Evolutionary conservation across 441 rosid species (phyloP), one percentile per base, ranked within the genome.

Genomic region (Erodium moschatum): DNA sequence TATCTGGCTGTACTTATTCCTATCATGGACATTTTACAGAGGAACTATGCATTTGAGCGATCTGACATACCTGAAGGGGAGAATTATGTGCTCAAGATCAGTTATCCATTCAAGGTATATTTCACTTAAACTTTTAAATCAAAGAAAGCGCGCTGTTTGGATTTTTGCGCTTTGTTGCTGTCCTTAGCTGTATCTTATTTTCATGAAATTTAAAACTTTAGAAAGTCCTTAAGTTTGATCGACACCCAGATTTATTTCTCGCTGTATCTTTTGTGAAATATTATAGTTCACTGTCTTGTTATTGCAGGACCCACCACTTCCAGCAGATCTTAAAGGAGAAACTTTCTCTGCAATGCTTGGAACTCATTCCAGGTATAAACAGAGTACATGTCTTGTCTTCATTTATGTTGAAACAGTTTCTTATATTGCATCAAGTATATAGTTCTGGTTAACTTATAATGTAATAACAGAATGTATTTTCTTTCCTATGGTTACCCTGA

Each of bases 51-150:
- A 16, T 91, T 91, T 66, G 92, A 90, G 76, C 78, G 87, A 75
- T 74, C 85, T 72, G 96, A 88, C 75, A 83, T 94, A 69, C 92
- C 96, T 76, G 44, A 71, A 38, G 96, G 97, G 31, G 94, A 94
- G 80, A 91, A 85, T 76, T 91, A 87, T 78, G 87, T 84, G 19
- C 83, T 94, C 71, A 91, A 94, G 81, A 86, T 94, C 77, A 89
- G 81, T 78, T 91, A 94, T 74, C 85, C 99, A 64, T 91, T 87
- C 83, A 87, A 88, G 99, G 99, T 94, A 84, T 54, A 29, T 19
- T 65, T 50, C 48, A 56, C 62, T 56, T 68, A 63, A 67, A 16
- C 66, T 33, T 33, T 46, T 67, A 27, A 63, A 61, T 71, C 67
- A 20, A 65, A 6, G 46, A 16, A 65, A n/a, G 50, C 21, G 38